Base-by-base conservation (phyloP, 2,329 filamentous ascomycete species). In the Ascochyta clinopodiicola region DNA sequence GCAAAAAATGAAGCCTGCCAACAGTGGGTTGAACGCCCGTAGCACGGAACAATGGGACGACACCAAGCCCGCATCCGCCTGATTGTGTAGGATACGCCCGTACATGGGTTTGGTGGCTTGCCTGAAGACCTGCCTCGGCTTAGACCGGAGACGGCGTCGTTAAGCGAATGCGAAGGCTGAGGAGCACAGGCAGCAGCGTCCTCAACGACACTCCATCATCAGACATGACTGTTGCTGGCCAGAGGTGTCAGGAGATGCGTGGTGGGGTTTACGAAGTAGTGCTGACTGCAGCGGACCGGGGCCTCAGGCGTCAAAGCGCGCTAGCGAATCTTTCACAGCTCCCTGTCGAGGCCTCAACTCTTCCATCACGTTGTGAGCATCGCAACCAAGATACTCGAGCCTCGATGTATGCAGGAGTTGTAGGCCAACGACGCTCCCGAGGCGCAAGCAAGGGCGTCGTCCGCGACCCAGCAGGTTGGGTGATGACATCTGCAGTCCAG, bases 121-220 rank as follows among this genome's bases (percentile, higher is more conserved):
- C 40, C 31, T 24, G 24, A 31, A 44, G 39, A 31, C 17, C 34
- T 25, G 31, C 45, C 36, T 40, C 35, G 45, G 36, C 45, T 35
- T 40, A n/a, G 32, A 21, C 22, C n/a, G 24, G 17, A 38, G 21
- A 49, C 22, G 36, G 40, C 55, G 22, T 7, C 13, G 13, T 34
- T 34, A 48, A 54, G 37, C 55, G 40, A 58, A 19, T 43, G 44
- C 39, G 35, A 35, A 35, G 32, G 8, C 17, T 21, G 51, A 31
- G 39, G 12, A 32, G 31, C 17, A 17, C 24, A 47, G 19, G 36
- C 46, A 43, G 24, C 22, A 31, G 13, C 38, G 21, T 4, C n/a
- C 22, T 13, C 17, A 35, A 10, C 6, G 21, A 27, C 19, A 13
- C n/a, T 22, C 19, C 46, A 15, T 46, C 17, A 27, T 42, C 21